These are phyloP conservation scores for Ilyonectria sp. DNA, from an alignment of 2,329 filamentous ascomycete species.

Conservation along the genomic window DNA sequence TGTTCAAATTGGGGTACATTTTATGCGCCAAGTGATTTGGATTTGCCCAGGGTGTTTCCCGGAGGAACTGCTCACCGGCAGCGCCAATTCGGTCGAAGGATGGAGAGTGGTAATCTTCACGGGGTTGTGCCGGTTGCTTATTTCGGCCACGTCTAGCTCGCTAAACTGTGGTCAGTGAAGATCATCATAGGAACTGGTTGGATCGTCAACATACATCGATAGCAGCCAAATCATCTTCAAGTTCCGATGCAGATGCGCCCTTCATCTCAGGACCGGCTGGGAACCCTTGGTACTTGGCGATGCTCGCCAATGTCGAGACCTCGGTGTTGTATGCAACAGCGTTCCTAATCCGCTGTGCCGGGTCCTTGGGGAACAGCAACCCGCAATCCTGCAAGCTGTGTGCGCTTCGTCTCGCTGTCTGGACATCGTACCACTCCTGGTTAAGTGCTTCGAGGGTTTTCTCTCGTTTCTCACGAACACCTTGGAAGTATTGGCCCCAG, in stretches of 20 bases:
- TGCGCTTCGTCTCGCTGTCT: constrained; percentile 87
- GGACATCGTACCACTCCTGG: constrained; percentile 92
- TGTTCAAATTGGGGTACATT: constrained; percentile 54
- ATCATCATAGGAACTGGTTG: constrained; percentile 36
- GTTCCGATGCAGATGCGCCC: constrained; percentile 78
- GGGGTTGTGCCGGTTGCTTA: constrained; percentile 58
- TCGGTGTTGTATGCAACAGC: constrained; percentile 95
- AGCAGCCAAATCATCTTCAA: constrained; percentile 89
- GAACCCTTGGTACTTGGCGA: constrained; percentile 97
- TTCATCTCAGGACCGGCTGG: constrained; percentile 91
- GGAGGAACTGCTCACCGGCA: constrained; percentile 88
- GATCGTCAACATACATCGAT: constrained; percentile 77
- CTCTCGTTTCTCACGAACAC: constrained; percentile 86
- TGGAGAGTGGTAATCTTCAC: constrained; percentile 65
- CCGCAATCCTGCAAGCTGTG: constrained; percentile 87
- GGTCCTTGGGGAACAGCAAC: constrained; percentile 83
- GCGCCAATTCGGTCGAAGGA: constrained; percentile 69
- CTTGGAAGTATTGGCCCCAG: constrained; percentile 92
- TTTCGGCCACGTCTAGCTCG: constrained; percentile 53
- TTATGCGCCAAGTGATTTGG: constrained; percentile 84
- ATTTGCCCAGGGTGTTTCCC: constrained; percentile 94
- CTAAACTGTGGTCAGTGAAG: constrained; percentile 47
- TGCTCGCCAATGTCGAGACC: constrained; percentile 89
- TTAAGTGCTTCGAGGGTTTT: constrained; percentile 84
- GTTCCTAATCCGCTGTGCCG: constrained; percentile 84